These are phyloP conservation scores for Sphagnum fallax DNA, from an alignment of 228 moss, liverwort and hornwort species.

Conservation along the genomic window DNA sequence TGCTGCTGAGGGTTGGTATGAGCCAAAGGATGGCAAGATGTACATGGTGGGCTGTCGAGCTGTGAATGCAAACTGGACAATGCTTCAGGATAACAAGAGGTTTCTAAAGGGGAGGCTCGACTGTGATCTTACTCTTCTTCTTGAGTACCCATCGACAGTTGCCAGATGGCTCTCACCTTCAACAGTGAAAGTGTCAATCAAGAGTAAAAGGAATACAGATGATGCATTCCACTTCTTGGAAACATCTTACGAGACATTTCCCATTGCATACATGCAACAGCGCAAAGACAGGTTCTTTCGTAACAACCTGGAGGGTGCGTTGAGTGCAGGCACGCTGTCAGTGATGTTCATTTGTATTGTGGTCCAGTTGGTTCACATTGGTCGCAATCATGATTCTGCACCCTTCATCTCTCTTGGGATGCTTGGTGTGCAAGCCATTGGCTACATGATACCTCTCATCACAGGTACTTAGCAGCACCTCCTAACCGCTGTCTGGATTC, in stretches of 20 bases:
- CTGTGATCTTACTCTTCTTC: conserved; percentile 30
- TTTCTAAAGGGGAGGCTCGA: conserved; percentile 31
- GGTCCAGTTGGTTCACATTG: conserved; percentile 29
- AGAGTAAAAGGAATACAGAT: conserved; percentile 22
- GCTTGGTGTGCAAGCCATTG: conserved; percentile 36
- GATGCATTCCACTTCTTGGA: conserved; percentile 23
- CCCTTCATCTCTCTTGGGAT: conserved; percentile 43
- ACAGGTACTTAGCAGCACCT: conserved; percentile 12
- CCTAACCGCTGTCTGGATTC: background rate
- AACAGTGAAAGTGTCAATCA: conserved; percentile 26
- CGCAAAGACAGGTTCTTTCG: conserved; percentile 15
- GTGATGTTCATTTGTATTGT: conserved; percentile 34
- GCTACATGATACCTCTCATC: conserved; percentile 34
- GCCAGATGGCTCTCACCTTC: conserved; percentile 31
- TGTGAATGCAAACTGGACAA: conserved; percentile 7
- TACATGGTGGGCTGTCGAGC: conserved; percentile 10
- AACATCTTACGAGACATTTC: conserved; percentile 16
- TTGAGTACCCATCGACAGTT: conserved; percentile 33
- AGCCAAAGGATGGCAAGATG: conserved; percentile 8
- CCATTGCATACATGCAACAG: conserved; percentile 24
- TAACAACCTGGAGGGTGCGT: conserved; percentile 31
- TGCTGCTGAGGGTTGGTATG: conserved; percentile 5
- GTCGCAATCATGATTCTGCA: conserved; percentile 20
- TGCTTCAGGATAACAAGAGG: background rate
- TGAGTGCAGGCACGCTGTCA: conserved; percentile 30